Percentiles rank a stretch among this genome's conserved stretches.
Evolutionary conservation across 2,329 filamentous ascomycete species (phyloP).

Genomic region (Sporothrix phasma): DNA sequence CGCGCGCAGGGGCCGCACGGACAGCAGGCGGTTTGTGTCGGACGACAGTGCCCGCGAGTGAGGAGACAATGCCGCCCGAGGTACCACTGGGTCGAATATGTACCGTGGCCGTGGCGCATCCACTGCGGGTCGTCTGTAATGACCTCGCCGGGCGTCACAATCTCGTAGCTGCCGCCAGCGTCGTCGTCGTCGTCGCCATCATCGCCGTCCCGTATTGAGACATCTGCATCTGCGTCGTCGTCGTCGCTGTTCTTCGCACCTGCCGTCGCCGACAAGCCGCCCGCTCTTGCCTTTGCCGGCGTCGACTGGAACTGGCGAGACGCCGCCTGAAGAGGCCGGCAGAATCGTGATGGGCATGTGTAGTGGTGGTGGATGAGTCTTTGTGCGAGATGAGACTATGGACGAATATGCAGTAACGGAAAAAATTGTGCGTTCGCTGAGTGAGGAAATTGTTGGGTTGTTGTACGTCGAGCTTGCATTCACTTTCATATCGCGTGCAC

Average conservation of each 20-base stretch:
- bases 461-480: background rate
- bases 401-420: too few relatives aligned
- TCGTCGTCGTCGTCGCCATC: background rate
- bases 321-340: constrained; percentile 30
- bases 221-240: constrained; percentile 24
- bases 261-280: background rate
- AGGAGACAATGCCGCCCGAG: constrained; percentile 64
- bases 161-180: constrained; percentile 33
- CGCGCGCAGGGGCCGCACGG: constrained; percentile 78
- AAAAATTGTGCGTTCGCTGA: too few relatives aligned
- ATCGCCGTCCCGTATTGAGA: background rate
- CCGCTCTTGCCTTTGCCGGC: background rate
- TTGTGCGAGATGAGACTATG: too few relatives aligned
- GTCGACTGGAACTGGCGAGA: constrained; percentile 16
- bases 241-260: constrained; percentile 11
- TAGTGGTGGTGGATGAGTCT: background rate
- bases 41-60: constrained; percentile 79
- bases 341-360: constrained; percentile 41
- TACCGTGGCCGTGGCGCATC: constrained; percentile 97
- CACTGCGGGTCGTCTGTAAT: constrained; percentile 91
- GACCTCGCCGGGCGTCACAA: constrained; percentile 81
- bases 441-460: background rate
- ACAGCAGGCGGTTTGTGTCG: constrained; percentile 97
- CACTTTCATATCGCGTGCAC: background rate
- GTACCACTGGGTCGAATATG: constrained; percentile 52